A percentile compares a stretch with the other conserved stretches of the same genome.
Conservation (phyloP, 1,284 basidiomycete species). For the Phaffia rhodozyma region DNA sequence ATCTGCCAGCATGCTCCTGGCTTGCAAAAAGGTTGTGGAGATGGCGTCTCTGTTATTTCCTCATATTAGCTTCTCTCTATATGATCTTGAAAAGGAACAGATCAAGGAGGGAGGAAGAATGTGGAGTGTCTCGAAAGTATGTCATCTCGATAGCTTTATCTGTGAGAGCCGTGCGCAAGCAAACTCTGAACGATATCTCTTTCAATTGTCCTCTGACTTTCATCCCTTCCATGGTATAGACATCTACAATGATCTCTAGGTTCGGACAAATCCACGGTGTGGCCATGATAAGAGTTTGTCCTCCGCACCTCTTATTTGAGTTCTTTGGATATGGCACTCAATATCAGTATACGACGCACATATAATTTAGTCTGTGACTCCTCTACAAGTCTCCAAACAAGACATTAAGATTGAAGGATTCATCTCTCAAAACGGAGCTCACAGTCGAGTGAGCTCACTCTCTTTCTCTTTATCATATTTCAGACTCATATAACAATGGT, state of each 20-base stretch:
- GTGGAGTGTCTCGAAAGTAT: constrained; percentile 53
- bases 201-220: not conserved
- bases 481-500: no score
- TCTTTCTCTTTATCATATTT: not conserved
- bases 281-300: constrained; percentile 38
- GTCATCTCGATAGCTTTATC: constrained; percentile 5
- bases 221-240: constrained; percentile 37
- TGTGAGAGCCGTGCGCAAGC: not conserved
- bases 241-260: constrained; percentile 46
- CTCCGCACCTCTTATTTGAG: not conserved
- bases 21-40: constrained; percentile 59
- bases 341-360: no score
- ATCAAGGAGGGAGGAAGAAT: constrained; percentile 33
- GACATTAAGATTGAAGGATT: constrained; percentile 58
- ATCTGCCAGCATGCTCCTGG: constrained; percentile 46
- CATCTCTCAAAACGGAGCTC: constrained; percentile 59
- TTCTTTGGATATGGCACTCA: not conserved
- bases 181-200: not conserved
- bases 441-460: constrained; percentile 49
- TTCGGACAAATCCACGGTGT: constrained; percentile 58
- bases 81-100: constrained; percentile 41
- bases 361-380: constrained; percentile 48
- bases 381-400: constrained; percentile 41
- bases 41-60: constrained; percentile 59
- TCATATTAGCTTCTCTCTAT: constrained; percentile 53